These are phyloP conservation scores for Rhodotorula graminis DNA, from an alignment of 768 basidiomycete species.

Conservation along the genomic window DNA sequence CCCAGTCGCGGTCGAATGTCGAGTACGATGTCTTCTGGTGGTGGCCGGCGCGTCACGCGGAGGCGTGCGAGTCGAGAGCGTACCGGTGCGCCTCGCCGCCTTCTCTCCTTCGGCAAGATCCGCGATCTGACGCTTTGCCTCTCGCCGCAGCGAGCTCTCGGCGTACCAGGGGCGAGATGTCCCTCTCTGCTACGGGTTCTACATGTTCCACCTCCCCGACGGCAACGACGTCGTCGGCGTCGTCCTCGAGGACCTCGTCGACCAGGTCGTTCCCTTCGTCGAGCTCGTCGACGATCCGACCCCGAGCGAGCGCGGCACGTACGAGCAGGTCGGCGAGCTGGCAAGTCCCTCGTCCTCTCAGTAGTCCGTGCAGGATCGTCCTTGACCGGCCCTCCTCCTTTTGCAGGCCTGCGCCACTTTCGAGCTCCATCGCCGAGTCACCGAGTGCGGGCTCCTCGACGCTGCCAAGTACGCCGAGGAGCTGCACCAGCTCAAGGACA, in stretches of 20 bases:
- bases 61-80: background rate
- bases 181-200: slow-evolving; percentile 26
- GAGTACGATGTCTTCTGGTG: background rate
- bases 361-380: too few species aligned
- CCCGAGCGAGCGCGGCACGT: too few species aligned
- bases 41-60: background rate
- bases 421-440: too few species aligned
- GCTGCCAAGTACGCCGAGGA: too few species aligned
- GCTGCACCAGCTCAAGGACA: too few species aligned
- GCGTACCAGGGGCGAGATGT: slow-evolving; percentile 12
- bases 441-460: too few species aligned
- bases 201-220: background rate
- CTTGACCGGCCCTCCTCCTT: too few species aligned
- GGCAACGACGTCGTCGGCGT: slow-evolving; percentile 1
- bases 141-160: background rate
- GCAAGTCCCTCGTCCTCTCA: too few species aligned
- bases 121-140: too few species aligned
- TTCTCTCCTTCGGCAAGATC: background rate
- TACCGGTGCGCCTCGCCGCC: slow-evolving; percentile 1
- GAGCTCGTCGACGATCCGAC: too few species aligned
- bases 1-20: fast-evolving
- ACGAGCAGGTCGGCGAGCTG: too few species aligned
- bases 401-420: too few species aligned
- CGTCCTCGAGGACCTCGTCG: slow-evolving; percentile 15
- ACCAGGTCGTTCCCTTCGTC: background rate